A percentile compares a stretch with the other conserved stretches of the same genome.
These are phyloP conservation scores for Aureobasidium melanogenum DNA, from an alignment of 2,329 filamentous ascomycete species.

Conservation along the genomic window DNA sequence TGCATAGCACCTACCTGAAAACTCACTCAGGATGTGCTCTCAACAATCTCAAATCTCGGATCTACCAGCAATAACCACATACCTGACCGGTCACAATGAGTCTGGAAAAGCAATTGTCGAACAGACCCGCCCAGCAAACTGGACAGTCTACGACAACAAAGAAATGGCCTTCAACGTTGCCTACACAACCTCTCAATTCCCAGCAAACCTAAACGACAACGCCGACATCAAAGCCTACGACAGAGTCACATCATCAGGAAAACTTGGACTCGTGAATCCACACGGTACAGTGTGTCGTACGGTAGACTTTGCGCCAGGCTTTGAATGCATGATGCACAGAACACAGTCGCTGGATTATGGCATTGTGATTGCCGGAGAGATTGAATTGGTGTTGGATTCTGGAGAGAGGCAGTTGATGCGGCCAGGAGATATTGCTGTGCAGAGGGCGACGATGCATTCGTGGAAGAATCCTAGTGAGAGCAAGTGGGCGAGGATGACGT, in stretches of 20 bases:
- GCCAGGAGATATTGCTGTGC: constrained; percentile 29
- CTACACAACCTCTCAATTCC: constrained; percentile 43
- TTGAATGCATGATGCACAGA: constrained; percentile 25
- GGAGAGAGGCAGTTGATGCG: constrained; percentile 26
- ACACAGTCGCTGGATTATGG: constrained; percentile 30
- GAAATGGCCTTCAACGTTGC: constrained; percentile 41
- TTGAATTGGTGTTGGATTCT: constrained; percentile 26
- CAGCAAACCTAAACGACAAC: constrained; percentile 38
- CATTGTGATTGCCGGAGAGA: constrained; percentile 27
- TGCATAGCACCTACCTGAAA: neutral
- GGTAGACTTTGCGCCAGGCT: constrained; percentile 28
- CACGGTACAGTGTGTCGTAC: constrained; percentile 40
- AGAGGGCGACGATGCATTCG: constrained; percentile 30
- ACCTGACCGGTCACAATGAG: constrained; percentile 27
- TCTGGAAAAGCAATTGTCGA: constrained; percentile 27
- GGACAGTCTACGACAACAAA: constrained; percentile 31
- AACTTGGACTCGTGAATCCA: constrained; percentile 43
- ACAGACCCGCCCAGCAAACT: constrained; percentile 23
- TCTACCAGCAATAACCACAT: constrained; percentile 25
- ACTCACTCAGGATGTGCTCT: constrained; percentile 15
- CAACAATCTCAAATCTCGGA: constrained; percentile 22
- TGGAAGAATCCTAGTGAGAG: constrained; percentile 23
- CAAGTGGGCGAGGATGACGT: constrained; percentile 26
- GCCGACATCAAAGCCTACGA: constrained; percentile 41
- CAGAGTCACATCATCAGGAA: constrained; percentile 29